Percentiles rank a stretch among this genome's conserved stretches.
phyloP scores from a whole-genome alignment of 2,329 filamentous ascomycete genomes.

The Penicillium capsulatum region DNA sequence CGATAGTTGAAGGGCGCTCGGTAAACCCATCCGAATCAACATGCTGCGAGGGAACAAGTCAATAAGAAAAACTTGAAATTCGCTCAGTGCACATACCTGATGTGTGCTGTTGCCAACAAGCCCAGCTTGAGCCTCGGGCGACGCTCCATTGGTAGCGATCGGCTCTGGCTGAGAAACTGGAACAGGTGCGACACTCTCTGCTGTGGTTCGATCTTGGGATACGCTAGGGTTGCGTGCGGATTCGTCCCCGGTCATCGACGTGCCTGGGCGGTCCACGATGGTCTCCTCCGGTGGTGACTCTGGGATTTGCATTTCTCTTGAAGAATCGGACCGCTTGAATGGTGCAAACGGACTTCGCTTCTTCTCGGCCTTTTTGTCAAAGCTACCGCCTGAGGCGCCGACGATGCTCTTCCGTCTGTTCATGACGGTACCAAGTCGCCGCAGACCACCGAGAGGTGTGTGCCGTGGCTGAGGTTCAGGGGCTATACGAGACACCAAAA shows the following conservation, averaged over 20 bases:
- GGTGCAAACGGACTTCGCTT: constrained; percentile 42
- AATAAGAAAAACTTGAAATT: constrained; percentile 2
- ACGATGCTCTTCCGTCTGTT: constrained; percentile 44
- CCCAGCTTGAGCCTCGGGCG: constrained; percentile 16
- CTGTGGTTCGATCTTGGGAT: constrained; percentile 22
- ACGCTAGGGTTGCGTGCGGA: constrained; percentile 25
- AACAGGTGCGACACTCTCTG: constrained; percentile 18
- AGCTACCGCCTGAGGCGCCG: constrained; percentile 29
- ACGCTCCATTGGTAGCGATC: constrained; percentile 28
- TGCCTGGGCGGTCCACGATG: constrained; percentile 32
- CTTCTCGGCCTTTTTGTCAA: constrained; percentile 34
- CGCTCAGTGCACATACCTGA: background rate
- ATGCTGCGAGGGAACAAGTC: constrained; percentile 21
- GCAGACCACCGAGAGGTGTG: constrained; percentile 43
- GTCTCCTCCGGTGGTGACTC: constrained; percentile 29
- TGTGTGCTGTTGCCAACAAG: constrained; percentile 21
- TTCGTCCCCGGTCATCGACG: constrained; percentile 28
- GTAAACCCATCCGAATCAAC: constrained; percentile 42
- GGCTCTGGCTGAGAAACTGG: constrained; percentile 19
- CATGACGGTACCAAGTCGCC: constrained; percentile 48
- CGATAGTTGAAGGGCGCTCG: constrained; percentile 39
- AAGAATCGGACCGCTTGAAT: constrained; percentile 41
- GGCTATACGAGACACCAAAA: constrained; percentile 18
- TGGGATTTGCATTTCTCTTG: constrained; percentile 36
- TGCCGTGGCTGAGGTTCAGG: constrained; percentile 39